phyloP scores from a whole-genome alignment of 129 eudicot genomes.

The Silybum marianum region DNA sequence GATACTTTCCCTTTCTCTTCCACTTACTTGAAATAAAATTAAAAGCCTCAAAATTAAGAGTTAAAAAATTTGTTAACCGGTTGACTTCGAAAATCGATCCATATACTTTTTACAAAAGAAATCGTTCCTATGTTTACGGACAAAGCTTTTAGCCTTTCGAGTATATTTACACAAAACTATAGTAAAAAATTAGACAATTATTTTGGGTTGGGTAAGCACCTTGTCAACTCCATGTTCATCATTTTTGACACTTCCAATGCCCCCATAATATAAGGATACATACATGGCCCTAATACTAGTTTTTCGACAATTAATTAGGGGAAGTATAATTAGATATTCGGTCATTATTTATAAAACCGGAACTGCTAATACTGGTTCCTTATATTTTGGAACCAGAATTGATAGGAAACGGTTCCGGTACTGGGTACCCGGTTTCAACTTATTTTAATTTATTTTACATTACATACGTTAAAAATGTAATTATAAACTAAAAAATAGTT shows the following conservation, averaged over 20 bases:
- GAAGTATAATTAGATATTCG: too few relatives aligned
- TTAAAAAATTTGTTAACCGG: too few relatives aligned
- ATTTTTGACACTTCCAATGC: slow-evolving; percentile 23
- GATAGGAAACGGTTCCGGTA: too few relatives aligned
- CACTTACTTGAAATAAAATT: neutral
- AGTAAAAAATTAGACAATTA: slow-evolving; percentile 4
- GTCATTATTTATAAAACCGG: too few relatives aligned
- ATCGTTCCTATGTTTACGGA: neutral
- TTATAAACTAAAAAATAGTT: too few relatives aligned
- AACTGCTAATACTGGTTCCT: too few relatives aligned
- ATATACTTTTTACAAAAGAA: neutral
- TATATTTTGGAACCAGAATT: too few relatives aligned
- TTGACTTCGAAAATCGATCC: neutral
- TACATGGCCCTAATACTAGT: too few relatives aligned
- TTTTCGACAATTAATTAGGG: neutral
- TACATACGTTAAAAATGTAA: too few relatives aligned
- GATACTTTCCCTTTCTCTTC: neutral
- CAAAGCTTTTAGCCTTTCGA: slow-evolving; percentile 15
- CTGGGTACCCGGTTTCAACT: too few relatives aligned
- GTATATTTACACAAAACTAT: neutral
- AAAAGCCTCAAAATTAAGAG: neutral
- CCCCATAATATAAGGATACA: neutral
- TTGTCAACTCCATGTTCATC: slow-evolving; percentile 20
- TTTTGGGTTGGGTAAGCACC: slow-evolving; percentile 24
- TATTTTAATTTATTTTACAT: too few relatives aligned